Evolutionary conservation across 2,329 filamentous ascomycete genomes (phyloP).

Genomic region (Xylaria polymorpha): DNA sequence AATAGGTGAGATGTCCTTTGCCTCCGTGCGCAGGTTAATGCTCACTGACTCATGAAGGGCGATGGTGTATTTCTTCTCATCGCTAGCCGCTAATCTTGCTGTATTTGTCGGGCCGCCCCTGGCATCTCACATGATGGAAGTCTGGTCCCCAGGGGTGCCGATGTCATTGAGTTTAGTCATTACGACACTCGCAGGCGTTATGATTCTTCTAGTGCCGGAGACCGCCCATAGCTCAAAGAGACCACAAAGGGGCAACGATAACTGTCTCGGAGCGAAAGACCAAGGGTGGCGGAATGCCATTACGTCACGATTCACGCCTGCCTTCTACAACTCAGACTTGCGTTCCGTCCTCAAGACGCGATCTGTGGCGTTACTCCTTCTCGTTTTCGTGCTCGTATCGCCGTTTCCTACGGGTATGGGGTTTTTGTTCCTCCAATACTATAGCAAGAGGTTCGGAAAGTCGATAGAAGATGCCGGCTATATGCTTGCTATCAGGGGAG

Average conservation of each 20-base stretch:
- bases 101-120: conserved; percentile 33
- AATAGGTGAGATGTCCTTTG: conserved; percentile 17
- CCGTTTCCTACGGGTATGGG: conserved; percentile 27
- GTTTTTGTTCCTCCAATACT: conserved; percentile 43
- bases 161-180: conserved; percentile 27
- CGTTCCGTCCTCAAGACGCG: conserved; percentile 27
- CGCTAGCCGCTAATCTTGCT: conserved; percentile 34
- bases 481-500: conserved; percentile 42
- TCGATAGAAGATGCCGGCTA: conserved; percentile 43
- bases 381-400: conserved; percentile 27
- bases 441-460: conserved; percentile 45
- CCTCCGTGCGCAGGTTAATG: background rate
- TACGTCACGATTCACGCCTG: conserved; percentile 14
- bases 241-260: background rate
- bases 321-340: conserved; percentile 23
- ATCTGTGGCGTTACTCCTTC: conserved; percentile 26
- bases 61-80: conserved; percentile 39
- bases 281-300: conserved; percentile 11
- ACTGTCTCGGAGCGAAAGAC: background rate
- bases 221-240: conserved; percentile 25
- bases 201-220: conserved; percentile 38
- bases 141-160: conserved; percentile 36
- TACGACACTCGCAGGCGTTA: conserved; percentile 24
- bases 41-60: conserved; percentile 19
- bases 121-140: conserved; percentile 30